Evolutionary conservation across 2,329 filamentous ascomycete genomes (phyloP), one percentile per base, ranked within the genome.

Genomic region (Coniochaeta hoffmannii): DNA sequence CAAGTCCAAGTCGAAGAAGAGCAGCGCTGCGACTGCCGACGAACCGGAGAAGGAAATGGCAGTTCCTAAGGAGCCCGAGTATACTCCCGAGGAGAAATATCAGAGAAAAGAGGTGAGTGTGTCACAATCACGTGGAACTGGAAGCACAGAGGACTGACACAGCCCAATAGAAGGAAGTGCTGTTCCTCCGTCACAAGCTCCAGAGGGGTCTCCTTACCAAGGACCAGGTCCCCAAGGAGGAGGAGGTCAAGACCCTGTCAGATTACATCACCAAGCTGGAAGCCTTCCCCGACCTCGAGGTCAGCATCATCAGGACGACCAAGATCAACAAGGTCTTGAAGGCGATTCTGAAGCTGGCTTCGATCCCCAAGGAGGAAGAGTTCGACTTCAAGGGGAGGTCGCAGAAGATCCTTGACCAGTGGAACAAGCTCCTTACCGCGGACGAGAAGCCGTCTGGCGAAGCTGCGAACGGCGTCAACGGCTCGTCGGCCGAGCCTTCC

Each of bases 271-370:
- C 79, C 30, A 90, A 95, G 70, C 82, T 99, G 6, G 94, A 99
- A 73, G 82, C 78, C 8, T 87, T 78, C 69, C 75, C 83, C 1
- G 89, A 96, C 61, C 82, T 97, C 4, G 93, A 97, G 68, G 90
- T 89, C 30, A 85, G 85, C 61, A 94, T 97, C 64, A 96, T 97
- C 65, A 85, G 89, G 60, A 78, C 76, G 14, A 99, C 94, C 59
- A 99, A 97, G 80, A 97, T 99, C 72, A 93, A 97, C 83, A 99
- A 99, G 76, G 93, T 99, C 11, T 80, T 99, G 56, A 96, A 95
- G 76, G 91, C 88, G 4, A 94, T 99, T 62, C 77, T 97, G 65
- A 97, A 96, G 76, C 78, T 99, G 9, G 81, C 86, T 44, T 80
- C 80, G 3, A 96, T 99, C 62, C 92, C 92, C 5, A 87, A 86